Evolutionary conservation across 805 yeast genomes (phyloP), one percentile per base, ranked within the genome.

Genomic region (Myxozyma sirexii): DNA sequence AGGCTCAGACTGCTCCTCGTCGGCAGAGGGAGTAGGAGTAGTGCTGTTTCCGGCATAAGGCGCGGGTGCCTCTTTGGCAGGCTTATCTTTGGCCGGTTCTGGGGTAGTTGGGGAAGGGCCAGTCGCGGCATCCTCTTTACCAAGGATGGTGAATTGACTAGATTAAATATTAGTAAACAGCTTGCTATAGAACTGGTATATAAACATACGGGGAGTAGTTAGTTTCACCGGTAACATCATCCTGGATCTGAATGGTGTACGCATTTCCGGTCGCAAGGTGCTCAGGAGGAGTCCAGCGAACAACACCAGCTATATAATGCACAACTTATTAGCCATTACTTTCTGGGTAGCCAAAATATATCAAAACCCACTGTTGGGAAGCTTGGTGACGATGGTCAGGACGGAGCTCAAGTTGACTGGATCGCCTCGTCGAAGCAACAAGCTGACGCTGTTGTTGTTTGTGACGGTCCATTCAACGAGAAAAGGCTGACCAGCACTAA

Each of bases 201-300:
- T 42, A 42, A 42, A 33, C 45, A 6, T 42, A 38, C 56, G 72
- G 67, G 19, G 78, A 67, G 75, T 73, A 75, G 74, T 75, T 75
- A 55, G 57, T 56, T 49, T 67, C 72, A 60, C 62, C 68, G 33
- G 68, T 54, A 62, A 67, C 67, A 53, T 69, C 69, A 43, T 67
- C 70, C 54, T 61, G 57, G 54, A 74, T 74, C 67, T 69, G 70
- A 44, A 75, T 60, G 29, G 75, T 72, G 68, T 75, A 75, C 56
- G 68, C 56, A 48, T 48, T 37, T 41, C 76, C 77, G 38, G 70
- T 55, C 44, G 59, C 27, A 33, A 75, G 37, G 41, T 64, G 56
- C 52, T 56, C 48, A 45, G 78, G 78, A 39, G 75, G 69, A 35
- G 63, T 60, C 78, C 78, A 75, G 50, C 67, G 62, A 53, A 72